phyloP scores from a whole-genome alignment of 148 eudicot species.

The Heliamphora exappendiculata region DNA sequence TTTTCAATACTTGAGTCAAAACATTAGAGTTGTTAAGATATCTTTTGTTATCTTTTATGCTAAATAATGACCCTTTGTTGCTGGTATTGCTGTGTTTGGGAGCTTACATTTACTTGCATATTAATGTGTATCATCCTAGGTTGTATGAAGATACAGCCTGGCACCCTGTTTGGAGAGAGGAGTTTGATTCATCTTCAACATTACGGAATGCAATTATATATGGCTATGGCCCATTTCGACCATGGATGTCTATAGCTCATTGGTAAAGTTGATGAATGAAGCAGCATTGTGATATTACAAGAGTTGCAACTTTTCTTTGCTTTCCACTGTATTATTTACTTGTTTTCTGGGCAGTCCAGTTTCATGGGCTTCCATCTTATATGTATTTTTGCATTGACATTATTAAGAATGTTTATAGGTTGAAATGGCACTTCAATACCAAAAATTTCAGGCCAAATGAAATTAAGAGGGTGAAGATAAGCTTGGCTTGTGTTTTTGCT shows the following conservation, averaged over 20 bases:
- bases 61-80: no score
- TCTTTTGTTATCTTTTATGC: background rate
- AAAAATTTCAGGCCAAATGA: slow-evolving; percentile 75
- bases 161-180: slow-evolving; percentile 62
- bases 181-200: slow-evolving; percentile 45
- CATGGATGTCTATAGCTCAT: slow-evolving; percentile 88
- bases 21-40: background rate
- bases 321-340: background rate
- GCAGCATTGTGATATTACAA: background rate
- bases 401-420: slow-evolving; percentile 35
- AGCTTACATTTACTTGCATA: background rate
- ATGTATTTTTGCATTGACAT: background rate
- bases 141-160: slow-evolving; percentile 85
- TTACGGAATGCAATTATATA: slow-evolving; percentile 61
- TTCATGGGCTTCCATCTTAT: background rate
- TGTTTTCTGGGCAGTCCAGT: background rate
- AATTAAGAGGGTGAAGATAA: slow-evolving; percentile 67
- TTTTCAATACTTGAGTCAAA: background rate
- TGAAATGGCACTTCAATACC: slow-evolving; percentile 61
- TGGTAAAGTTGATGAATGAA: slow-evolving; percentile 42
- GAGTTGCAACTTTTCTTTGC: background rate
- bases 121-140: slow-evolving; percentile 31
- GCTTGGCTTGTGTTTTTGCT: slow-evolving; percentile 79
- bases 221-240: slow-evolving; percentile 83
- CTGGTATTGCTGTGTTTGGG: background rate